phyloP scores from a whole-genome alignment of 805 yeast genomes.

The Candida palmyrensis region DNA sequence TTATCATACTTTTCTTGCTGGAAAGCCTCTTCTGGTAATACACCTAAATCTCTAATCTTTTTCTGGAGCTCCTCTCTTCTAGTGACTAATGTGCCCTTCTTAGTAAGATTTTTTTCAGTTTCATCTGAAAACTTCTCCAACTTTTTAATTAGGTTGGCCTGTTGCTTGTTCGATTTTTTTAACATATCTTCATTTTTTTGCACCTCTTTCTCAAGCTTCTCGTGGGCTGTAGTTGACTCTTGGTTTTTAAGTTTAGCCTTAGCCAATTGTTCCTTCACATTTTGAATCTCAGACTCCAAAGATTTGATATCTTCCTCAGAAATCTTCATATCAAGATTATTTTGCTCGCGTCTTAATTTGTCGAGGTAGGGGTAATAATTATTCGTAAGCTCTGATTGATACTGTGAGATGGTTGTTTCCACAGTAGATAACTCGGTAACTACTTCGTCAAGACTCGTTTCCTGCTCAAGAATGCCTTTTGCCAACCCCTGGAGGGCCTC shows the following conservation, averaged over 20 bases:
- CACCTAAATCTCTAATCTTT: slow-evolving; percentile 80
- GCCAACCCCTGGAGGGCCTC: slow-evolving; percentile 31
- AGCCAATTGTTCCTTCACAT: slow-evolving; percentile 20
- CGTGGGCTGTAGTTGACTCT: slow-evolving; percentile 19
- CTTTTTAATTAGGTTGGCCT: slow-evolving; percentile 45
- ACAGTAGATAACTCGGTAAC: slow-evolving; percentile 36
- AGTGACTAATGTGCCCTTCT: slow-evolving; percentile 50
- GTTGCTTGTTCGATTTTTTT: slow-evolving; percentile 52
- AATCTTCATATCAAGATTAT: slow-evolving; percentile 5
- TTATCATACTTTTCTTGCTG: slow-evolving; percentile 33
- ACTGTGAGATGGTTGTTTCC: slow-evolving; percentile 42
- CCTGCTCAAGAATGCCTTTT: slow-evolving; percentile 30
- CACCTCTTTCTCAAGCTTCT: slow-evolving; percentile 24
- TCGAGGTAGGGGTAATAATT: slow-evolving; percentile 47
- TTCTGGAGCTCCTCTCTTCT: slow-evolving; percentile 70
- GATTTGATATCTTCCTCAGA: slow-evolving; percentile 9
- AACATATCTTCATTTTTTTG: slow-evolving; percentile 34
- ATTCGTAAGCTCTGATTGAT: slow-evolving; percentile 55
- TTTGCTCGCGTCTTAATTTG: slow-evolving; percentile 11
- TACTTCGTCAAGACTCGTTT: slow-evolving; percentile 34
- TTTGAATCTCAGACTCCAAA: slow-evolving; percentile 20
- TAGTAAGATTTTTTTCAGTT: slow-evolving; percentile 62
- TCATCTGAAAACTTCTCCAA: slow-evolving; percentile 57
- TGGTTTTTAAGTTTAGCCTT: slow-evolving; percentile 24
- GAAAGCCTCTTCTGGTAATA: slow-evolving; percentile 81